phyloP scores from a whole-genome alignment of 176 grass and related monocot species.

The Rhynchospora pubera region DNA sequence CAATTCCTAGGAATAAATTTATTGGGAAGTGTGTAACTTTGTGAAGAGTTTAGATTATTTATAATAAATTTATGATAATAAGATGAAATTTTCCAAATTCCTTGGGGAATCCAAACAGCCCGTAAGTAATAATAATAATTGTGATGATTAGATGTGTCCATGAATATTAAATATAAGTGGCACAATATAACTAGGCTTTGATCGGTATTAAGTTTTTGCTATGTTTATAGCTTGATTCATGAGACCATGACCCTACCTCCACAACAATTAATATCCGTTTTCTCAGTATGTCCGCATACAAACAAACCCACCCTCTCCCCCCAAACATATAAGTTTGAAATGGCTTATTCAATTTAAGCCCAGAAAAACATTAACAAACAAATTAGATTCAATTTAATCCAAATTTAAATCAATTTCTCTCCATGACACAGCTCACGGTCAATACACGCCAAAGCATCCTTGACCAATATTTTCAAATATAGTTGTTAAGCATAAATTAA shows the following conservation, averaged over 20 bases:
- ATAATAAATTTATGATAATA: too few relatives aligned
- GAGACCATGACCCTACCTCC: background rate
- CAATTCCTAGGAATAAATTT: too few relatives aligned
- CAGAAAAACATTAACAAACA: background rate
- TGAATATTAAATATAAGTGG: background rate
- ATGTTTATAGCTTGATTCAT: too few relatives aligned
- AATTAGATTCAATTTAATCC: background rate
- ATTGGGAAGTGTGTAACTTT: too few relatives aligned
- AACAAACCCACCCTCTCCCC: too few relatives aligned
- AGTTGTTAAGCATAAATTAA: conserved; percentile 11
- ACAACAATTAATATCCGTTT: background rate
- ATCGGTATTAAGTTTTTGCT: too few relatives aligned
- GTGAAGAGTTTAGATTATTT: too few relatives aligned
- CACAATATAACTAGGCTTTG: background rate
- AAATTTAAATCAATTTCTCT: background rate
- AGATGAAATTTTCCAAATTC: too few relatives aligned
- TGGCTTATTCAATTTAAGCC: background rate
- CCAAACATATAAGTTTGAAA: background rate
- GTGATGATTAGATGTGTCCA: background rate
- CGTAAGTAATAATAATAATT: too few relatives aligned
- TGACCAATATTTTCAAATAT: conserved; percentile 26
- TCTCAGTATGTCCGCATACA: background rate
- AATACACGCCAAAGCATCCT: conserved; percentile 17
- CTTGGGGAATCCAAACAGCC: too few relatives aligned
- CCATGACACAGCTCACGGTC: conserved; percentile 3